Evolutionary conservation across 1,139 yeast genomes (phyloP).

Genomic region (Protomyces inouyei): DNA sequence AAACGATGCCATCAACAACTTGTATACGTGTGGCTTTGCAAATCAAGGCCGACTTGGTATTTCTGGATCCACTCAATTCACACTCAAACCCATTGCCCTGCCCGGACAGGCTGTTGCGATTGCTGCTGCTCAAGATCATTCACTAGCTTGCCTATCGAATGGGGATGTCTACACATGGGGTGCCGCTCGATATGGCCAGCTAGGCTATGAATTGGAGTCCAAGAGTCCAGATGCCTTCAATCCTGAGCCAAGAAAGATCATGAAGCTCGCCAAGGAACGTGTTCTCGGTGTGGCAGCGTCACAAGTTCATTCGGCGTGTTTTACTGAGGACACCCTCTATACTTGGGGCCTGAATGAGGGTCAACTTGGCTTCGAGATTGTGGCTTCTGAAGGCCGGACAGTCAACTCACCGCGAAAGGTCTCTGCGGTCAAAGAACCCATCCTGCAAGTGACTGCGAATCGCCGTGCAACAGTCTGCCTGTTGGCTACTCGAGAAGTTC

Average conservation of each 20-base stretch:
- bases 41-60: conserved; percentile 70
- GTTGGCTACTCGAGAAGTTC: conserved; percentile 56
- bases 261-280: conserved; percentile 46
- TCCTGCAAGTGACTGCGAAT: conserved; percentile 55
- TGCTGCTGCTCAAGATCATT: conserved; percentile 62
- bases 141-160: conserved; percentile 50
- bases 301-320: conserved; percentile 65
- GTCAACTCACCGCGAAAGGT: conserved; percentile 44
- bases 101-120: conserved; percentile 45
- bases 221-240: conserved; percentile 37
- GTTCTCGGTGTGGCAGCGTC: conserved; percentile 62
- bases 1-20: conserved; percentile 45
- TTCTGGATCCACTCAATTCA: conserved; percentile 43
- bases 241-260: conserved; percentile 48
- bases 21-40: conserved; percentile 63
- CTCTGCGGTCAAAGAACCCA: conserved; percentile 31
- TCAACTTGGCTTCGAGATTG: conserved; percentile 62
- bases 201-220: conserved; percentile 52
- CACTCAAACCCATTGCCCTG: conserved; percentile 30
- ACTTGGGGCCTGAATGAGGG: conserved; percentile 85
- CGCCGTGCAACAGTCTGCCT: conserved; percentile 68
- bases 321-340: conserved; percentile 49
- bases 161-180: conserved; percentile 76
- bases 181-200: conserved; percentile 57
- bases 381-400: conserved; percentile 38